Conservation (phyloP, 306 rosid genomes). For the Cucumis melo region DNA sequence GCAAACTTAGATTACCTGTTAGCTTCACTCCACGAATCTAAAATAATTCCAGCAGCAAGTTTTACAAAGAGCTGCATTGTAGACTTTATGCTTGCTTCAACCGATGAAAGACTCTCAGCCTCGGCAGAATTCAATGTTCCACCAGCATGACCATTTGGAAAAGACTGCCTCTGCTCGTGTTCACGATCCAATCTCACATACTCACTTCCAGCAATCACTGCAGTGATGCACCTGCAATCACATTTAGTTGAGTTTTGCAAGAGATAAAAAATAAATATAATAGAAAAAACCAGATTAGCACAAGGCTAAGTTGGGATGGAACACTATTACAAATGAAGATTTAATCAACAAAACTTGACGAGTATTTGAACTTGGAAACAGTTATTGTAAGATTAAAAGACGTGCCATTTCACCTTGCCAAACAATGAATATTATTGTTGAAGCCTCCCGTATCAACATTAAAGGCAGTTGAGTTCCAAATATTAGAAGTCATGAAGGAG, state of each 20-base stretch:
- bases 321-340: not conserved
- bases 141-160: conserved; percentile 50
- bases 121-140: conserved; percentile 57
- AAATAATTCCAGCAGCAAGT: conserved; percentile 61
- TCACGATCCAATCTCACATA: conserved; percentile 83
- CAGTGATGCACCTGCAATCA: conserved; percentile 74
- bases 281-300: not conserved
- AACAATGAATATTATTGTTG: conserved; percentile 84
- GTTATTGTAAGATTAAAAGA: not conserved
- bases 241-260: not conserved
- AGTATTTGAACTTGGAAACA: not conserved
- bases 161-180: conserved; percentile 49
- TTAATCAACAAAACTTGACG: not conserved
- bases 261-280: not conserved
- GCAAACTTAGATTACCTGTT: conserved; percentile 32
- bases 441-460: conserved; percentile 92
- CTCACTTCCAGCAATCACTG: conserved; percentile 91
- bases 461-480: conserved; percentile 89
- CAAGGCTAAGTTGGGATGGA: not conserved
- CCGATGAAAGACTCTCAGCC: conserved; percentile 41
- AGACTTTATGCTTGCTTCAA: conserved; percentile 78
- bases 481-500: conserved; percentile 81
- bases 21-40: conserved; percentile 81
- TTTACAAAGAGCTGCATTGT: conserved; percentile 82
- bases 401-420: conserved; percentile 62